phyloP scores from a whole-genome alignment of 768 basidiomycete genomes.

The Boletus huronensis region DNA sequence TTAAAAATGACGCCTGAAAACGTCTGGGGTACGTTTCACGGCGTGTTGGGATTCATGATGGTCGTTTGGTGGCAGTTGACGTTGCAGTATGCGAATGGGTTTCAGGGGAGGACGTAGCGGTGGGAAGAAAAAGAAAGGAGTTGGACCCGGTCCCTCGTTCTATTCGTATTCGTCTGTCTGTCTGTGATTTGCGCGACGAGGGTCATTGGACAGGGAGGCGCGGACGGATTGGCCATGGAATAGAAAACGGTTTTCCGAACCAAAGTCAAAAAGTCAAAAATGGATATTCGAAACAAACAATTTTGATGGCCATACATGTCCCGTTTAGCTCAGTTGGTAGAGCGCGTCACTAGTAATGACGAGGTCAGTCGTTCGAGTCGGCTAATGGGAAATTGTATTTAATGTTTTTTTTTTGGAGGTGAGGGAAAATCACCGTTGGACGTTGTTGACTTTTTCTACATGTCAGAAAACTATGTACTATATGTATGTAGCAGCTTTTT shows the following conservation, averaged over 20 bases:
- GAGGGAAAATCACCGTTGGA: no score
- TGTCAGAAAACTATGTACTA: no score
- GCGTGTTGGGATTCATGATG: slow-evolving; percentile 66
- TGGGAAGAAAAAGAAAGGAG: neutral
- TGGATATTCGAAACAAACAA: no score
- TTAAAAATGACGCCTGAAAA: slow-evolving; percentile 63
- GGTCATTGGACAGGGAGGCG: neutral
- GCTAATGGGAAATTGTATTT: slow-evolving; percentile 36
- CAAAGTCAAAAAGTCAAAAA: neutral
- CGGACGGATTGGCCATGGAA: no score
- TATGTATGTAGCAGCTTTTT: no score
- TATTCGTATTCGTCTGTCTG: no score
- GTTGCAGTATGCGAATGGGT: slow-evolving; percentile 46
- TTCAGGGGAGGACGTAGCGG: slow-evolving; percentile 22
- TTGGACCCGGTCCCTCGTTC: no score
- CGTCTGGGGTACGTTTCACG: slow-evolving; percentile 71
- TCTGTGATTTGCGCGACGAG: neutral
- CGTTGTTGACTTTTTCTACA: no score
- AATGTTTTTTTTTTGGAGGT: neutral
- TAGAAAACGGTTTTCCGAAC: no score
- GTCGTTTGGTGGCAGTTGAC: slow-evolving; percentile 83
- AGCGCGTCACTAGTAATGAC: slow-evolving; percentile 49
- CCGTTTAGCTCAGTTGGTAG: slow-evolving; percentile 49
- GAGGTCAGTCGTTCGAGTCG: slow-evolving; percentile 42
- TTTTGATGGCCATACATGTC: no score